A percentile compares a stretch with the other conserved stretches of the same genome.
phyloP scores from a whole-genome alignment of 75 land plant species.

The Sequoia sempervirens region DNA sequence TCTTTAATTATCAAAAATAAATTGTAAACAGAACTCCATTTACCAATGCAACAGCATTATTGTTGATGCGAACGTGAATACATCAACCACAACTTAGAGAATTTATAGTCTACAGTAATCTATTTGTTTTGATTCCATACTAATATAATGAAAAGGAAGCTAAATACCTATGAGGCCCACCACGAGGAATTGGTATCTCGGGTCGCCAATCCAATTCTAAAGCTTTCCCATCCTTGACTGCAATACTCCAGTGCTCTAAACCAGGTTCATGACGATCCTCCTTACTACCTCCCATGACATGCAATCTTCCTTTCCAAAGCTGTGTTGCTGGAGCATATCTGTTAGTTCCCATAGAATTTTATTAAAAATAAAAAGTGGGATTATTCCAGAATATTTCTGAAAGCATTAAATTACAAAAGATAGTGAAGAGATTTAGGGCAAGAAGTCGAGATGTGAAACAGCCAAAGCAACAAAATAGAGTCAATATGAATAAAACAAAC shows the following conservation, averaged over 20 bases:
- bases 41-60: neutral
- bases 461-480: neutral
- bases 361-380: neutral
- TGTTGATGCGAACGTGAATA: neutral
- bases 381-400: neutral
- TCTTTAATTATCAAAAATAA: too few relatives aligned
- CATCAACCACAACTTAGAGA: neutral
- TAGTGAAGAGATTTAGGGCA: neutral
- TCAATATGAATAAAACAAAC: neutral
- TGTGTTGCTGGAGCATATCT: constrained; percentile 99
- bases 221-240: constrained; percentile 83
- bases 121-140: neutral
- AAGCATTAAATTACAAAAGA: neutral
- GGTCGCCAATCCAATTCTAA: constrained; percentile 73
- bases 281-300: constrained; percentile 98
- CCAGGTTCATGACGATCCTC: constrained; percentile 90
- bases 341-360: constrained; percentile 1
- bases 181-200: constrained; percentile 92
- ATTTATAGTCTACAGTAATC: neutral
- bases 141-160: neutral
- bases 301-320: constrained; percentile 94
- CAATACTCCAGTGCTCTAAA: constrained; percentile 93
- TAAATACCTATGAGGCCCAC: constrained; percentile 91
- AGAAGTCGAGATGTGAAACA: neutral
- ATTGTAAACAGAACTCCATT: neutral